These are phyloP conservation scores for Tricholoma furcatifolium DNA, from an alignment of 768 basidiomycete genomes.

Conservation along the genomic window DNA sequence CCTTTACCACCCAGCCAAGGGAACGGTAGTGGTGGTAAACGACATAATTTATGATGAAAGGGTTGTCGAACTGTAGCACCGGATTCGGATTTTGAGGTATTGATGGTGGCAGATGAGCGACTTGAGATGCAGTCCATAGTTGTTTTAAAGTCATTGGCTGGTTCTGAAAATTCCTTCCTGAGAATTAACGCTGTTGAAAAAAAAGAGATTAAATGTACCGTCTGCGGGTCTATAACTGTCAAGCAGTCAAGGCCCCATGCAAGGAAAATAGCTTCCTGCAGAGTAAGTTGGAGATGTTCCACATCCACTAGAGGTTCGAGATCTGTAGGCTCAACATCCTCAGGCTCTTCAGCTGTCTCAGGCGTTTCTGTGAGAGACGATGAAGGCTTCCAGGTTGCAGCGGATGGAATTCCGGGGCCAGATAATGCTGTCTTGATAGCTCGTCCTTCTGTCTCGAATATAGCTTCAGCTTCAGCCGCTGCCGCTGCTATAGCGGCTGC, in stretches of 20 bases:
- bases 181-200: background rate
- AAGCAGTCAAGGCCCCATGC: conserved; percentile 84
- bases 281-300: conserved; percentile 89
- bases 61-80: conserved; percentile 74
- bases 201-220: conserved; percentile 43
- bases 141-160: conserved; percentile 52
- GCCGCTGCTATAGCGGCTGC: conserved; percentile 84
- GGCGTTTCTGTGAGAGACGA: conserved; percentile 17
- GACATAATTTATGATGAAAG: conserved; percentile 87
- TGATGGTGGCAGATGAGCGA: conserved; percentile 44
- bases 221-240: conserved; percentile 60
- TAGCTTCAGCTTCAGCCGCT: conserved; percentile 74
- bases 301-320: conserved; percentile 62
- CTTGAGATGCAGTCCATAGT: conserved; percentile 68
- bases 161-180: conserved; percentile 34
- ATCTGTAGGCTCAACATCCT: conserved; percentile 31
- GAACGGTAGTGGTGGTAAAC: conserved; percentile 95
- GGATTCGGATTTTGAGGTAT: conserved; percentile 25
- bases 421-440: conserved; percentile 60
- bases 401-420: conserved; percentile 68
- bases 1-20: conserved; percentile 95
- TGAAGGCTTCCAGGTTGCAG: conserved; percentile 74
- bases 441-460: conserved; percentile 69
- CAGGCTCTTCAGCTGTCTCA: conserved; percentile 26
- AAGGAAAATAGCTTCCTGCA: conserved; percentile 89